Evolutionary conservation across 2,329 filamentous ascomycete species (phyloP).

Genomic region (Berkeleyomyces basicola): DNA sequence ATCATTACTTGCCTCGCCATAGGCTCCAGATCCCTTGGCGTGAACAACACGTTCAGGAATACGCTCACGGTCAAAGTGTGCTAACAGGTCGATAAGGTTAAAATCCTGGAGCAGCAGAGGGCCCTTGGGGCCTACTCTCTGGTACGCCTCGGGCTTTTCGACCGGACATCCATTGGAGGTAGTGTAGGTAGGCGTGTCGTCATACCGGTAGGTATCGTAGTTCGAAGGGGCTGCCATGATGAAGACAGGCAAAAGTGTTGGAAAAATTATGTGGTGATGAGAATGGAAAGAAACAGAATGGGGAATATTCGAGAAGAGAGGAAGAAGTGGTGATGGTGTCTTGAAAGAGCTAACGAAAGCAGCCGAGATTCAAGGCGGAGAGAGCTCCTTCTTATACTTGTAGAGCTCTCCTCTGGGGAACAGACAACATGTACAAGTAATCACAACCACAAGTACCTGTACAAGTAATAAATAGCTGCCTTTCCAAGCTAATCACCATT

Average conservation of each 20-base stretch:
- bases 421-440: too few relatives aligned
- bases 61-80: conserved; percentile 35
- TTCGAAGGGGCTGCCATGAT: neutral
- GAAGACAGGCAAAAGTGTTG: neutral
- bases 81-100: conserved; percentile 46
- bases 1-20: conserved; percentile 23
- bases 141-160: conserved; percentile 30
- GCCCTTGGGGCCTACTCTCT: conserved; percentile 36
- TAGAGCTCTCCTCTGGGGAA: too few relatives aligned
- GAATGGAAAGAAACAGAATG: too few relatives aligned
- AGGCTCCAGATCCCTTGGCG: conserved; percentile 40
- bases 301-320: too few relatives aligned
- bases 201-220: conserved; percentile 26
- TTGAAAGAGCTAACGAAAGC: too few relatives aligned
- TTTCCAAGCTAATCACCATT: too few relatives aligned
- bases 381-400: neutral
- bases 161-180: conserved; percentile 43
- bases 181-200: conserved; percentile 41
- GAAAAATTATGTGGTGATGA: neutral
- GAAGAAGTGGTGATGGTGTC: too few relatives aligned
- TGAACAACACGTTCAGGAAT: conserved; percentile 40
- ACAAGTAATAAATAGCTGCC: too few relatives aligned
- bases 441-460: too few relatives aligned
- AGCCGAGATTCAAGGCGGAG: neutral
- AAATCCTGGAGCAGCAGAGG: conserved; percentile 22